Percentiles rank a stretch among this genome's conserved stretches.
phyloP scores from a whole-genome alignment of 495 filamentous ascomycete genomes.

The Hypoxylon perforatum region DNA sequence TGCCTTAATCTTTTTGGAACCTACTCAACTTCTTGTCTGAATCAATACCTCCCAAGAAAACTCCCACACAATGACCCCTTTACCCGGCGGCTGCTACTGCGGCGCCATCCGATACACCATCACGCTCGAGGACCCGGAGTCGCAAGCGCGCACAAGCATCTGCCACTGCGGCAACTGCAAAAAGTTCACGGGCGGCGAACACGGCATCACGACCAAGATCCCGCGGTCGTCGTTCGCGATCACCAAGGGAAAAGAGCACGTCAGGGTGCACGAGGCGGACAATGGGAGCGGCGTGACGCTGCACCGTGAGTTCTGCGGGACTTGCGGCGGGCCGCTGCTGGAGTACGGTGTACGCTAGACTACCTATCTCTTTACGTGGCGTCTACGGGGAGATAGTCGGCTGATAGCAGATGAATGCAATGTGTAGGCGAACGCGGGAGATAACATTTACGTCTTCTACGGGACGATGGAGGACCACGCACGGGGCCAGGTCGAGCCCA shows the following conservation, averaged over 20 bases:
- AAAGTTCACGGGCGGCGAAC: constrained; percentile 73
- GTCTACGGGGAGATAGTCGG: neutral
- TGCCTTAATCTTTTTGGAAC: neutral
- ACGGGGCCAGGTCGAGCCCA: constrained; percentile 66
- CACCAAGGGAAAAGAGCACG: constrained; percentile 46
- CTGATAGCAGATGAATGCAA: constrained; percentile 12
- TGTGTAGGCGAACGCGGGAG: constrained; percentile 61
- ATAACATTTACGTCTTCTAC: constrained; percentile 71
- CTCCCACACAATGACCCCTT: constrained; percentile 26
- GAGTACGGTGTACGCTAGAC: constrained; percentile 72
- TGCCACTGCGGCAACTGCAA: constrained; percentile 74
- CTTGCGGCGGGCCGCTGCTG: constrained; percentile 70
- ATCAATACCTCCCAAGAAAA: neutral
- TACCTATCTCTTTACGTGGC: neutral
- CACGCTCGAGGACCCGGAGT: constrained; percentile 48
- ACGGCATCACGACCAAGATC: constrained; percentile 72
- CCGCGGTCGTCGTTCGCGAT: constrained; percentile 58
- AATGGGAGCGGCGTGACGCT: constrained; percentile 66
- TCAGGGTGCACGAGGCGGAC: constrained; percentile 65
- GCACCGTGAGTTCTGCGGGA: constrained; percentile 72
- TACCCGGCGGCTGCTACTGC: constrained; percentile 57
- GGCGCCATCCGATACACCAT: constrained; percentile 52
- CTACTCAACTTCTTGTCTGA: neutral
- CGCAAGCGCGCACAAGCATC: constrained; percentile 71
- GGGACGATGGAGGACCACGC: constrained; percentile 69